Evolutionary conservation across 2,329 filamentous ascomycete genomes (phyloP).

Genomic region (Aspergillus brasiliensis): DNA sequence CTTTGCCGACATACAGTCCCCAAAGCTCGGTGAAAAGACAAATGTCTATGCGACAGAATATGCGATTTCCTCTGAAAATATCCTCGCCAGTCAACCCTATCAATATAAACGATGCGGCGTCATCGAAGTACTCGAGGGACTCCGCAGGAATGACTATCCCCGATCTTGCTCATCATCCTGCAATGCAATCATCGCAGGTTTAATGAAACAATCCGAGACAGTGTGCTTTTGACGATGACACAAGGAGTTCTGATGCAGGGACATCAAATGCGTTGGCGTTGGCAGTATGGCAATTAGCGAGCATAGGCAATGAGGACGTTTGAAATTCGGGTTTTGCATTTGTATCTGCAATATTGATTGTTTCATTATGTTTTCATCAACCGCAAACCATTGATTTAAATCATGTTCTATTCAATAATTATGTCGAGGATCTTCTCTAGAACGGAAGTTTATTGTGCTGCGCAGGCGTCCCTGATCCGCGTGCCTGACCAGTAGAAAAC

Average conservation of each 20-base stretch:
- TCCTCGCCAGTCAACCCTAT: slow-evolving; percentile 55
- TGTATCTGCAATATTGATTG: neutral
- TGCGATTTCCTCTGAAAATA: slow-evolving; percentile 54
- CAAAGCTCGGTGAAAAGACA: slow-evolving; percentile 41
- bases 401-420: too few relatives aligned
- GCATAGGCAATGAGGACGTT: neutral
- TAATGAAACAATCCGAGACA: slow-evolving; percentile 4
- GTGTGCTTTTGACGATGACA: neutral
- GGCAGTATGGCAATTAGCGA: slow-evolving; percentile 17
- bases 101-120: slow-evolving; percentile 29
- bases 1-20: slow-evolving; percentile 42
- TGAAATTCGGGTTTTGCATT: neutral
- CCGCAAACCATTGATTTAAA: neutral
- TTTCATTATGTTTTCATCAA: neutral
- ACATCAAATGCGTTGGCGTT: neutral
- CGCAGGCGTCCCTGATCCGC: neutral
- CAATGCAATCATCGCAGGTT: slow-evolving; percentile 36
- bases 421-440: neutral
- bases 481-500: neutral
- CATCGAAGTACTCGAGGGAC: slow-evolving; percentile 46
- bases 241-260: neutral
- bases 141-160: slow-evolving; percentile 51
- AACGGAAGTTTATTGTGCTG: neutral
- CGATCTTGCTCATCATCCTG: slow-evolving; percentile 59
- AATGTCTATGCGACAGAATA: slow-evolving; percentile 34